Evolutionary conservation across 78 protist genomes (phyloP).

Genomic region (Dictyostelium discoideum): dicty_2.7 NC_007090.3:1979501-1980000

Average conservation of each 20-base stretch:
- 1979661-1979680: not conserved
- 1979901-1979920: not conserved
- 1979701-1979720: not conserved
- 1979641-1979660: not conserved
- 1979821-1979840: not conserved
- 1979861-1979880: not conserved
- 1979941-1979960: not conserved
- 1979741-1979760: not conserved
- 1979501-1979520: not conserved
- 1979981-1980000: not conserved
- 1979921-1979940: not conserved
- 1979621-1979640: not conserved
- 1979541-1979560: not conserved
- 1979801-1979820: not conserved
- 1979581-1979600: not conserved
- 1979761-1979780: not conserved
- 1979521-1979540: not conserved
- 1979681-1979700: not conserved
- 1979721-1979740: not conserved
- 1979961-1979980: not conserved
- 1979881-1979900: not conserved
- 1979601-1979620: not conserved
- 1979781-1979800: slow-evolving; percentile 4
- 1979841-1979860: not conserved
- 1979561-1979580: not conserved